Evolutionary conservation across 2,329 filamentous ascomycete genomes (phyloP), one percentile per base, ranked within the genome.

Genomic region (Huntiella omanensis): DNA sequence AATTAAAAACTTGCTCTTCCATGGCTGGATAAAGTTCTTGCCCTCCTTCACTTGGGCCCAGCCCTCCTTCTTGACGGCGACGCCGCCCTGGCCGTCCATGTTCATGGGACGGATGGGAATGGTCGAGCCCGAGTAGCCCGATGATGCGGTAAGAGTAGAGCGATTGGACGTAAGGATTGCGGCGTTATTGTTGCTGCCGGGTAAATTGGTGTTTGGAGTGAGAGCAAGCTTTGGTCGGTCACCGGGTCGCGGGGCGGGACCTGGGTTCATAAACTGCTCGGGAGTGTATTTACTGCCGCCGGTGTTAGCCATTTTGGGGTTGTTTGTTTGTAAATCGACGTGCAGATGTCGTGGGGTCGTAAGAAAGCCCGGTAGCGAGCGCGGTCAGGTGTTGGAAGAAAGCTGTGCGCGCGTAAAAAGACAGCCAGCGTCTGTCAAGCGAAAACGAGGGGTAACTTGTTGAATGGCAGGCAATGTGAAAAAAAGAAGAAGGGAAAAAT

Each of bases 1-100:
- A 50, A 96, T 84, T 48, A 98, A 69, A 61, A 83, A 95, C 59
- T 88, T 85, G 60, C 91, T 82, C 58, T 88, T 91, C 88, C 83
- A 92, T 2, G 72, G 71, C 56, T 80, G 77, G 65, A 96, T 76
- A 56, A 92, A 75, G 65, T 83, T 77, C 67, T 77, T 77, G 63
- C 87, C 87, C 62, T 96, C 91, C 68, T 95, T 96, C 59, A 88
- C 80, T 48, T 80, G 79, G 33, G 83, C 83, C 70, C 75, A 83
- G 50, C 83, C 83, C 57, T 88, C 80, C 60, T 86, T 87, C 64
- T 85, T 78, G 53, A 87, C 69, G 8, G 77, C 73, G 40, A 83
- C 71, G 15, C 81, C 79, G 37, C 77, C 77, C 59, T 72, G 68
- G 50, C 76, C 75, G 55, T 77, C 73, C 48, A 67, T 71, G 56